phyloP scores from a whole-genome alignment of 2,329 filamentous ascomycete species.

The Paecilomyces sp. region DNA sequence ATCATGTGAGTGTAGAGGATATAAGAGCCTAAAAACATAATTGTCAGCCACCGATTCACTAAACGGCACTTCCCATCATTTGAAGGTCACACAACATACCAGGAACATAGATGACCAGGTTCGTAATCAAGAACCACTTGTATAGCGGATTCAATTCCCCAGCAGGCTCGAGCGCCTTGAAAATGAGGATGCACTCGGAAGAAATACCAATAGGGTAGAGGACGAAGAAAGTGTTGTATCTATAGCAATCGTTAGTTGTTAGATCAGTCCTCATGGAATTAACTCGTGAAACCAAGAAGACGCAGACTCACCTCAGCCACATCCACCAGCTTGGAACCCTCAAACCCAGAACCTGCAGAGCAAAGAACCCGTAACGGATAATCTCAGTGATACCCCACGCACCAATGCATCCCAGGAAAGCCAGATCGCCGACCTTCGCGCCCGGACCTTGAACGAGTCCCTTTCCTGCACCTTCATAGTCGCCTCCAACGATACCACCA shows the following conservation, averaged over 20 bases:
- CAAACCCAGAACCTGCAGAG: constrained; percentile 51
- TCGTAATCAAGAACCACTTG: constrained; percentile 54
- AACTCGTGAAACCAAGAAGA: neutral
- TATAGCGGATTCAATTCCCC: constrained; percentile 46
- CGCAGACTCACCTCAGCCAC: constrained; percentile 59
- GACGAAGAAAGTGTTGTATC: constrained; percentile 83
- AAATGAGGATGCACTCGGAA: constrained; percentile 79
- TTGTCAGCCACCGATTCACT: neutral
- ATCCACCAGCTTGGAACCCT: constrained; percentile 60
- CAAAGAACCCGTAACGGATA: constrained; percentile 88
- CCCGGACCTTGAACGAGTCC: constrained; percentile 7
- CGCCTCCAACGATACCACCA: constrained; percentile 42
- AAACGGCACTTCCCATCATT: neutral
- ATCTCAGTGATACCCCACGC: constrained; percentile 92
- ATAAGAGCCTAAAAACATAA: constrained; percentile 55
- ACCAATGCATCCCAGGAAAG: constrained; percentile 49
- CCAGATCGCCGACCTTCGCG: constrained; percentile 29
- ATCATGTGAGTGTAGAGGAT: constrained; percentile 94
- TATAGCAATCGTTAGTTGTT: constrained; percentile 9
- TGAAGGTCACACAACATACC: constrained; percentile 45
- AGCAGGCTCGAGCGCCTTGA: constrained; percentile 55
- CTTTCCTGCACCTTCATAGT: constrained; percentile 7
- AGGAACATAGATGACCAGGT: constrained; percentile 71
- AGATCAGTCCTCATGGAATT: constrained; percentile 9
- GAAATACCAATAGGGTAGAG: constrained; percentile 88